Evolutionary conservation across 1,284 basidiomycete species (phyloP).

Genomic region (Cystobasidiaceae sp.): DNA sequence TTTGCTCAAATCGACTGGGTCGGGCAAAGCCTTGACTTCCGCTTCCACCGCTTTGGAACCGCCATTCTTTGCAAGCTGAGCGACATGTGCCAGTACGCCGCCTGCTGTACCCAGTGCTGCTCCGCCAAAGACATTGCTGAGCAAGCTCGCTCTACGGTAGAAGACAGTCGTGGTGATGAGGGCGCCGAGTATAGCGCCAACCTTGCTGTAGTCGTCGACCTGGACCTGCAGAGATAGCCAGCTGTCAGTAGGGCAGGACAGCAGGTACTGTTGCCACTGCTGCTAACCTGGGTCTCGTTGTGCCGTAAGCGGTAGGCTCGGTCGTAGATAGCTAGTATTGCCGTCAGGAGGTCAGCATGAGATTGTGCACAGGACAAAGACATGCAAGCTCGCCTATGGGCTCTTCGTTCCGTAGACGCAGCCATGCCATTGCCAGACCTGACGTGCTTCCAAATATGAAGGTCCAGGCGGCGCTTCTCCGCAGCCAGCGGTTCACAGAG

Average conservation of each 20-base stretch:
- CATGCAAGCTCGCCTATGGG: background rate
- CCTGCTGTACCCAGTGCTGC: slow-evolving; percentile 35
- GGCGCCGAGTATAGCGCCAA: slow-evolving; percentile 25
- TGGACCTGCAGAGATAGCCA: no score
- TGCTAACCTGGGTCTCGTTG: slow-evolving; percentile 12
- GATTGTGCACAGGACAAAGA: background rate
- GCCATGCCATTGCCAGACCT: slow-evolving; percentile 25
- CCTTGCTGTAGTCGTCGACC: slow-evolving; percentile 28
- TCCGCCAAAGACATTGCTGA: slow-evolving; percentile 31
- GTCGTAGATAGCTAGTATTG: slow-evolving; percentile 20
- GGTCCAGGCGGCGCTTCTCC: slow-evolving; percentile 27
- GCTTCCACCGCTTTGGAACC: slow-evolving; percentile 18
- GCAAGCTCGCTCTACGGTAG: slow-evolving; percentile 32
- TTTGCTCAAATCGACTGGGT: slow-evolving; percentile 22
- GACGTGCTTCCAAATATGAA: slow-evolving; percentile 20
- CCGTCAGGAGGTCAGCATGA: background rate
- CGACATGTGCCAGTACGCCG: slow-evolving; percentile 34
- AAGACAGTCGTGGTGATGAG: slow-evolving; percentile 35
- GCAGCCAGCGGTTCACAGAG: slow-evolving; percentile 27
- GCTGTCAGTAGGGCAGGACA: no score
- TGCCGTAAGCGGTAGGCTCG: slow-evolving; percentile 12
- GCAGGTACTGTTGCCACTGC: no score
- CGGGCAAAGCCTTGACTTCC: slow-evolving; percentile 19
- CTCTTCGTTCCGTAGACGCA: slow-evolving; percentile 23
- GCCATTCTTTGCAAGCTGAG: slow-evolving; percentile 18